These are phyloP conservation scores for Apiospora phragmitis DNA, from an alignment of 2,329 filamentous ascomycete species.

Conservation along the genomic window DNA sequence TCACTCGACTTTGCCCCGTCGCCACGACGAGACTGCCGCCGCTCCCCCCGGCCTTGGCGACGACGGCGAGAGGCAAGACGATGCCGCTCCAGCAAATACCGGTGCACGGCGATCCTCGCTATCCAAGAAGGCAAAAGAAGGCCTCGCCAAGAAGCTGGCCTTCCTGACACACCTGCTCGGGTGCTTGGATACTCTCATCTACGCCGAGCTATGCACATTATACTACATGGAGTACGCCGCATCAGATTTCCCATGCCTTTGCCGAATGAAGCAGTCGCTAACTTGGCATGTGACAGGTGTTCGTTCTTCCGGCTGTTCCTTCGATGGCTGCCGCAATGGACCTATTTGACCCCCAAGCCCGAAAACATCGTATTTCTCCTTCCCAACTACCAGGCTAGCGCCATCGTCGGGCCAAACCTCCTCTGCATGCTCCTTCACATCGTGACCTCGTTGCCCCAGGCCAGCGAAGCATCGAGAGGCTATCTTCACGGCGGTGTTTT, in stretches of 20 bases:
- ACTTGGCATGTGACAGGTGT: constrained; percentile 46
- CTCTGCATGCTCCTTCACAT: constrained; percentile 63
- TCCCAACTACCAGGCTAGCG: constrained; percentile 58
- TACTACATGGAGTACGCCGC: constrained; percentile 70
- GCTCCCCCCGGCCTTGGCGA: constrained; percentile 14
- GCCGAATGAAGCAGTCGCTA: background rate
- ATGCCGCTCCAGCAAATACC: background rate
- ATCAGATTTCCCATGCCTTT: background rate
- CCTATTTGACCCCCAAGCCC: constrained; percentile 64
- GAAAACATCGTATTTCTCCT: constrained; percentile 56
- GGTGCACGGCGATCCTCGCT: constrained; percentile 15
- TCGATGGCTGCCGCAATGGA: constrained; percentile 58
- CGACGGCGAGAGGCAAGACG: constrained; percentile 13
- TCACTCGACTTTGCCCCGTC: constrained; percentile 25
- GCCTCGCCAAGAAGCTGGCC: constrained; percentile 56
- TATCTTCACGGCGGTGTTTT: constrained; percentile 69
- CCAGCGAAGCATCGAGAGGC: constrained; percentile 61
- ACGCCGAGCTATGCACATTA: constrained; percentile 63
- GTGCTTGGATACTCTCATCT: constrained; percentile 63
- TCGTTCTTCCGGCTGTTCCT: constrained; percentile 64
- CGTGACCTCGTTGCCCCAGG: constrained; percentile 53
- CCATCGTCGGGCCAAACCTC: constrained; percentile 58
- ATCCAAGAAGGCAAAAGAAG: constrained; percentile 32
- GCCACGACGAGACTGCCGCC: constrained; percentile 30
- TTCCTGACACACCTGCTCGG: constrained; percentile 62